Evolutionary conservation across 306 rosid genomes (phyloP), one percentile per base, ranked within the genome.

Genomic region (Mucuna pruriens): DNA sequence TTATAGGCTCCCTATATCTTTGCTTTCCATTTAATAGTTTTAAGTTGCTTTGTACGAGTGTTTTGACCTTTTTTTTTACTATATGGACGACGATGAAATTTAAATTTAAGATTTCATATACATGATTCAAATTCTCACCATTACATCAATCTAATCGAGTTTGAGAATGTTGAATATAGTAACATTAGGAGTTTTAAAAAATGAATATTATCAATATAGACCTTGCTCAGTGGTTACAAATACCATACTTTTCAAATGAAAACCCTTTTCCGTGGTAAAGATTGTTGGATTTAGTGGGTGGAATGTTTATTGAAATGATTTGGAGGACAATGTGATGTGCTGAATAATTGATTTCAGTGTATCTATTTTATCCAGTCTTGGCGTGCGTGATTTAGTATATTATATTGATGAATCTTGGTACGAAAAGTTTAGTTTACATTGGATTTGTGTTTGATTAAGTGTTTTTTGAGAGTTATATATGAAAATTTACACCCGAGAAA

Each of bases 11-110:
- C 29, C 31, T 60, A 9, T 75, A 4, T 76, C 22, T 16, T 77
- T 79, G 0, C 11, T 73, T 75, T 42, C 2, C 61, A 71, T 74
- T 34, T 63, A 75, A 44, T 79, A 76, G 87, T 65, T 85, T 82
- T 82, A 76, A 67, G 80, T 71, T 85, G 81, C 63, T 64, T 79
- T 85, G 84, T 88, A 80, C 66, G 85, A 77, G 66, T 75, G 80
- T 79, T 79, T 76, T 57, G 52, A 65, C 60, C 38, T 80, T 57
- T 46, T 46, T 15, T 46, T 8, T 51, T 17, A n/a, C 23, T n/a
- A 17, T 51, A 2, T 22, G 31, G 31, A 29, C 1, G 0, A 7
- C n/a, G n/a, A 7, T n/a, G 10, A 51, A 6, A 19, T 46, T 45
- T 15, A 17, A 45, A 45, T 13, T 17, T 45, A 13, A 17, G 17